These are phyloP conservation scores for Lactarius tabidus DNA, from an alignment of 768 basidiomycete species.

Conservation along the genomic window DNA sequence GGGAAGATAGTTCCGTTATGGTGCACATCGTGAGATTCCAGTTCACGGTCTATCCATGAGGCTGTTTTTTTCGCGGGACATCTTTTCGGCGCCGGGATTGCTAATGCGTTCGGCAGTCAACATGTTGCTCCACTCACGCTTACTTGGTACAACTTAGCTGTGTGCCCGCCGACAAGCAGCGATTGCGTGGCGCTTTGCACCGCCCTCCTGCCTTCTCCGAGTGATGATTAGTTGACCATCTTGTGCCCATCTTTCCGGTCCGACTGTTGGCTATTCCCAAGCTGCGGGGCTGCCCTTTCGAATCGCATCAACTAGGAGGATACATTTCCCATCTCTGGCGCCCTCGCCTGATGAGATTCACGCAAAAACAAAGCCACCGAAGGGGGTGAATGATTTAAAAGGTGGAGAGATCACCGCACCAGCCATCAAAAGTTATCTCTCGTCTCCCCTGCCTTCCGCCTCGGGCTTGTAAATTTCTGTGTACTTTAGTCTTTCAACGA, in stretches of 20 bases:
- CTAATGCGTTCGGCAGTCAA: neutral
- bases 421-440: neutral
- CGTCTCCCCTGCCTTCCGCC: neutral
- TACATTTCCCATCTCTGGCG: slow-evolving; percentile 2
- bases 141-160: neutral
- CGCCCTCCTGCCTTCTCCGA: slow-evolving; percentile 1
- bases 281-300: slow-evolving; percentile 1
- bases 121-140: neutral
- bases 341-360: neutral
- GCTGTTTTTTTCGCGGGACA: slow-evolving; percentile 4
- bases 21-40: neutral
- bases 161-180: neutral
- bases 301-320: neutral
- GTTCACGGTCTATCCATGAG: neutral
- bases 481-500: neutral
- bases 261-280: slow-evolving; percentile 6
- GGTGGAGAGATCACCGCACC: neutral
- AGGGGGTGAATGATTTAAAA: slow-evolving; percentile 5
- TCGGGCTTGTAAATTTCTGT: slow-evolving; percentile 5
- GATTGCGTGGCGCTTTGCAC: neutral
- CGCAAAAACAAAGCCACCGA: neutral
- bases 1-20: neutral
- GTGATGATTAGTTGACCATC: neutral
- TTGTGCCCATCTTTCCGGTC: neutral
- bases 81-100: neutral